Percentiles rank a stretch among this genome's conserved stretches.
phyloP scores from a whole-genome alignment of 345 rosid species.

The Mallotus nudiflorus region DNA sequence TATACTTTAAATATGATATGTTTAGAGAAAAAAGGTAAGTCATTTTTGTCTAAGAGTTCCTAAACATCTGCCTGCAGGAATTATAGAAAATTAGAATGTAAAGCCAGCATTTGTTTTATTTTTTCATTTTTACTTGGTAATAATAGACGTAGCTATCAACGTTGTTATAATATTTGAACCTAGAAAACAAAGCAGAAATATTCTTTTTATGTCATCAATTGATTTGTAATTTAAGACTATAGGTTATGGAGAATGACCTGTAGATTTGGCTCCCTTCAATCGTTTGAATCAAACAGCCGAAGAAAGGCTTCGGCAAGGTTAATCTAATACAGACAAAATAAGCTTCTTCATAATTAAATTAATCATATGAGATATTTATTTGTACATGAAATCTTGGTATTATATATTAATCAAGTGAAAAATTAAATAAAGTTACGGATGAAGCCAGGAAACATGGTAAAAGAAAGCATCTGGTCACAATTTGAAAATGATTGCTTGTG shows the following conservation, averaged over 20 bases:
- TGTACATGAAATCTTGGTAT: too few relatives aligned
- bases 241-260: slow-evolving; percentile 22
- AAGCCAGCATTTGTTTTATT: too few relatives aligned
- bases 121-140: neutral
- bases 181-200: slow-evolving; percentile 31
- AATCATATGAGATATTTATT: too few relatives aligned
- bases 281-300: slow-evolving; percentile 28
- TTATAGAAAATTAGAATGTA: too few relatives aligned
- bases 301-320: slow-evolving; percentile 29
- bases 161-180: slow-evolving; percentile 8
- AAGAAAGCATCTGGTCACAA: neutral
- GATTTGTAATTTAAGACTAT: neutral
- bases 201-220: slow-evolving; percentile 9
- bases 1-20: too few relatives aligned
- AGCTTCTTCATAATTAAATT: neutral
- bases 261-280: slow-evolving; percentile 27
- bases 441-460: too few relatives aligned
- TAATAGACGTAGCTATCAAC: slow-evolving; percentile 5
- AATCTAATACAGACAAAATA: neutral
- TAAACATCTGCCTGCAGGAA: too few relatives aligned
- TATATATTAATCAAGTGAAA: too few relatives aligned
- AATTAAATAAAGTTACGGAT: too few relatives aligned
- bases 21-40: too few relatives aligned
- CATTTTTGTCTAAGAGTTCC: too few relatives aligned
- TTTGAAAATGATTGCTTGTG: slow-evolving; percentile 2